Conservation (phyloP, 1,284 basidiomycete species). For the Sphaerobolus stellatus region DNA sequence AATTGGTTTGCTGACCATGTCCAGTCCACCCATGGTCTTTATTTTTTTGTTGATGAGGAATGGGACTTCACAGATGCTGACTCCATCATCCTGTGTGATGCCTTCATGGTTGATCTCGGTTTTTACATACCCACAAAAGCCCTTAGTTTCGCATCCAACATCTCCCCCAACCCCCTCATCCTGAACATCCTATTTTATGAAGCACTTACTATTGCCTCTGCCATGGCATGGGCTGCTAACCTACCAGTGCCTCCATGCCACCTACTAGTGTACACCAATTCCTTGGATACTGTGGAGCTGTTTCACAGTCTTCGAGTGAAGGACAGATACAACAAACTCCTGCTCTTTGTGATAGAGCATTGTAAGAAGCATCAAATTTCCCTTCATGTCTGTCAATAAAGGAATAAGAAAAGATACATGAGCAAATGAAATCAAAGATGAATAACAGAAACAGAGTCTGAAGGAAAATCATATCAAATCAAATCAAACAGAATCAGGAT, state of each 20-base stretch:
- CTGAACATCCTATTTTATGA: conserved; percentile 33
- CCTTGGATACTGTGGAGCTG: too few species aligned
- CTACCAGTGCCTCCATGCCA: not conserved
- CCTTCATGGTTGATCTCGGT: conserved; percentile 27
- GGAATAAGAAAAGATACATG: too few species aligned
- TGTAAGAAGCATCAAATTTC: too few species aligned
- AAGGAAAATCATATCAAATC: too few species aligned
- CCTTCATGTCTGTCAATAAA: too few species aligned
- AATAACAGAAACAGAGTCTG: too few species aligned
- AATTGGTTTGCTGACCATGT: conserved; percentile 34
- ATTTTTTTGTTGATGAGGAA: conserved; percentile 24
- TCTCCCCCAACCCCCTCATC: not conserved
- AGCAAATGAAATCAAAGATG: too few species aligned
- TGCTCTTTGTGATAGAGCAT: too few species aligned
- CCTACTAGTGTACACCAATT: too few species aligned
- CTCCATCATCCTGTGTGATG: conserved; percentile 29
- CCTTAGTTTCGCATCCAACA: conserved; percentile 19
- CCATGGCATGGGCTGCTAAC: conserved; percentile 12
- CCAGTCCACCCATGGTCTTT: conserved; percentile 21
- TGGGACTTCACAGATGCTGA: conserved; percentile 30
- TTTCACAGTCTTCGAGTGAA: not conserved
- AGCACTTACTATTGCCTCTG: conserved; percentile 25
- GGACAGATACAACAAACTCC: too few species aligned
- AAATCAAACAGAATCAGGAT: too few species aligned
- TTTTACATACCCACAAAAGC: conserved; percentile 28